Base-by-base conservation (phyloP, 768 basidiomycete genomes). In the Termitomyces sp. region DNA sequence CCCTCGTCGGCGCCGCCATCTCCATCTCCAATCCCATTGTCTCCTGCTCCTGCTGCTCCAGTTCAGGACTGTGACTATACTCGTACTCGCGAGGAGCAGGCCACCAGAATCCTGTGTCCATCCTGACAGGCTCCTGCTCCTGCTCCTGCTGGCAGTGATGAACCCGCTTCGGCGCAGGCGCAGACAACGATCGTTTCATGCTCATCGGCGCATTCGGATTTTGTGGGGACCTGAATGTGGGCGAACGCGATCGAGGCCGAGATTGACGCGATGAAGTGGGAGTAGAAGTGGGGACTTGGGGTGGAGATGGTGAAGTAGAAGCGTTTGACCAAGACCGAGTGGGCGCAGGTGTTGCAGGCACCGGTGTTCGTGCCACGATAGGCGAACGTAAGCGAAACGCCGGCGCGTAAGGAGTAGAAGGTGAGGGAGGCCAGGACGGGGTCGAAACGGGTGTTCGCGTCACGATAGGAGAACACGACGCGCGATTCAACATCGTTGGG, bases 1-100 rank as follows among this genome's bases (percentile, higher is more conserved):
- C 61, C 25, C 56, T 43, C 28, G 30, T 56, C 17, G 56, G 50
- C 21, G 53, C 56, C 17, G 55, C 52, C 50, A 59, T 46, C 23
- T 32, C 42, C 27, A 19, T 43, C 5, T 25, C 54, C 17, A 23
- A 16, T 16, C 5, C 28, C 28, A 28, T 12, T 9, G n/a, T 10
- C 17, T 41, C 12, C 14, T 11, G 12, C 32, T 50, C 30, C 52
- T 8, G 53, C 34, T n/a, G 28, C 47, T 9, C 58, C 23, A 5
- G 50, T 21, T 21, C 37, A 40, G 10, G 35, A 39, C 25, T 8
- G 8, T 5, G 17, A 41, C 17, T 19, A 21, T 28, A 11, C 47
- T 17, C 34, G 2, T 35, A 23, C 23, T 39, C 49, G 25, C 12
- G 37, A 27, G 49, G 25, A 16, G 25, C 25, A 27, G 49, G 37